Base-by-base conservation (phyloP, 164 flowering plant genomes). In the Vitis amurensis region DNA sequence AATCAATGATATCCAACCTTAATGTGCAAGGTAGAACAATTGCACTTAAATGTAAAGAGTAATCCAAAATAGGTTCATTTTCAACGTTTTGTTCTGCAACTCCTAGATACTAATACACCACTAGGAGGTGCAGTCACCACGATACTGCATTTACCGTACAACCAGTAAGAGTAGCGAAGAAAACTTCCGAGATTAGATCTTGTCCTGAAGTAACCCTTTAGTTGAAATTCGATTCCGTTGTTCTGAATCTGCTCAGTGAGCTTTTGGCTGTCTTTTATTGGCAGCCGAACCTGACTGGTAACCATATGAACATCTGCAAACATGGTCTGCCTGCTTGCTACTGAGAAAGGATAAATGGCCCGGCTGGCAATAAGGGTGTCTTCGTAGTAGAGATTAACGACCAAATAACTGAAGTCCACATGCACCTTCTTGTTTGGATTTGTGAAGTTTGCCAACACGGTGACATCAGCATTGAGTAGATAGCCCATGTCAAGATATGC, bases 401-500 rank as follows among this genome's bases (percentile, higher is more conserved):
- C 67, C 52, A 85, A 55, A 63, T 68, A 79, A 48, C 78, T 81
- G 86, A 85, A 90, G 55, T 88, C 90, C 66, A 90, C 81, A 3
- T 66, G 76, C 10, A 88, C 84, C 71, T 86, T 92, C 71, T 70
- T 79, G 84, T 85, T 92, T 9, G 92, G 90, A 61, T 92, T 92
- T 14, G 89, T 88, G 85, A 90, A 86, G 79, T 90, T 92, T 17
- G 82, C 85, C 0, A 90, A 86, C 37, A 91, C 4, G 3, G 85
- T 79, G 11, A 91, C 29, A 49, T 92, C 94, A 0, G 90, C 90
- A 68, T 92, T 92, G 27, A 90, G 88, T 50, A 87, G 81, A 64
- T 80, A 78, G 9, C 89, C 94, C 77, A 80, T 75, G 84, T 92
- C 97, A 2, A 89, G 79, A 72, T 92, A 88, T 23, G 94, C 96